These are phyloP conservation scores for Teratosphaeria epicoccoides DNA, from an alignment of 2,329 filamentous ascomycete genomes.

Conservation along the genomic window DNA sequence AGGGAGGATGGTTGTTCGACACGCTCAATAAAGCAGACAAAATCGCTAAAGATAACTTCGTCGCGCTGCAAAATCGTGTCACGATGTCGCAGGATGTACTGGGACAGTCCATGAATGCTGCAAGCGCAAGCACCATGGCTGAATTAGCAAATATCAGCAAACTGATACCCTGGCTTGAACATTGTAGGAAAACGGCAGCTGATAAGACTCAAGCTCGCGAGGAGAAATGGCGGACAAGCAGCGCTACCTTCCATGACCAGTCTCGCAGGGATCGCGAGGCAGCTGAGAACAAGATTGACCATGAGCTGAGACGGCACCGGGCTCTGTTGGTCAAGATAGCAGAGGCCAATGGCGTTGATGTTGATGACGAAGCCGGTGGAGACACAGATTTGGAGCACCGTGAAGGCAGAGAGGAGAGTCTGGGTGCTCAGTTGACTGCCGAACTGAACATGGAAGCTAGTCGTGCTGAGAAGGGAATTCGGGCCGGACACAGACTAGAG, in stretches of 20 bases:
- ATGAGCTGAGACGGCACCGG: constrained; percentile 24
- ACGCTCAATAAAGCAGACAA: constrained; percentile 12
- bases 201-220: constrained; percentile 27
- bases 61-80: constrained; percentile 11
- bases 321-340: constrained; percentile 18
- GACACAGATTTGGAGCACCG: constrained; percentile 5
- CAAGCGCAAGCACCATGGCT: constrained; percentile 15
- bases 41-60: constrained; percentile 4
- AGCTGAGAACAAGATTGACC: constrained; percentile 25
- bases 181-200: constrained; percentile 27
- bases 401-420: constrained; percentile 14
- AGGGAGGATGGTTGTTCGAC: constrained; percentile 23
- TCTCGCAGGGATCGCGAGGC: constrained; percentile 25
- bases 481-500: neutral
- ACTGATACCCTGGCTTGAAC: constrained; percentile 30
- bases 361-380: constrained; percentile 9
- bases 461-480: constrained; percentile 4
- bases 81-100: constrained; percentile 16
- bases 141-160: constrained; percentile 23
- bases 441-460: constrained; percentile 18
- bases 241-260: constrained; percentile 31
- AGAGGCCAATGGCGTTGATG: constrained; percentile 16
- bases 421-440: constrained; percentile 18
- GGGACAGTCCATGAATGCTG: constrained; percentile 18
- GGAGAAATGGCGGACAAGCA: constrained; percentile 32